These are phyloP conservation scores for Aphanomyces stellatus DNA, from an alignment of 352 stramenopile genomes.

Conservation along the genomic window DNA sequence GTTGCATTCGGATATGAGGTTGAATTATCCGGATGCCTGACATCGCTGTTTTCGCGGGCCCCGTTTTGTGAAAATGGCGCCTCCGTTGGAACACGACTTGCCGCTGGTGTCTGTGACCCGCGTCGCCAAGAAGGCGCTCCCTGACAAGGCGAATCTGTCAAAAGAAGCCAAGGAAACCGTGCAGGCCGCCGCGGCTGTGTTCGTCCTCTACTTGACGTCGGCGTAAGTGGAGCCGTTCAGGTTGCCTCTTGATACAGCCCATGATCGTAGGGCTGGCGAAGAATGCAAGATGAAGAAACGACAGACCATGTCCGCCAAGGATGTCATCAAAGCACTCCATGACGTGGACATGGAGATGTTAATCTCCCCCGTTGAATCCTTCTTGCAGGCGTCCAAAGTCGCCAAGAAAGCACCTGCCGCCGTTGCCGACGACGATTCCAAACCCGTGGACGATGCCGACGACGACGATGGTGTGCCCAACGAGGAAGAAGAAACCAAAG, in stretches of 20 bases:
- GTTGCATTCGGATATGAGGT: too few species aligned
- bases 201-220: conserved; percentile 65
- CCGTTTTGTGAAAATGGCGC: too few species aligned
- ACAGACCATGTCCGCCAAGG: conserved; percentile 63
- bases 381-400: conserved; percentile 28
- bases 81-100: conserved; percentile 52
- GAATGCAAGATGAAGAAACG: conserved; percentile 39
- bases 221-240: conserved; percentile 30
- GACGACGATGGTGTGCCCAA: conserved; percentile 27
- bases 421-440: neutral
- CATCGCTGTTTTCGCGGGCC: too few species aligned
- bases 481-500: conserved; percentile 17
- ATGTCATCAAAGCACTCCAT: conserved; percentile 56
- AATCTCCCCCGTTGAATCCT: conserved; percentile 53
- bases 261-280: neutral
- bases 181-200: conserved; percentile 67
- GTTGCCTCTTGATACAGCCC: neutral
- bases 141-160: conserved; percentile 53
- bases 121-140: conserved; percentile 56
- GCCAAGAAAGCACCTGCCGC: conserved; percentile 1
- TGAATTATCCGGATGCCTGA: too few species aligned
- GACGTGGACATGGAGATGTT: conserved; percentile 79
- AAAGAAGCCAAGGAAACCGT: conserved; percentile 57
- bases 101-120: conserved; percentile 47
- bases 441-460: conserved; percentile 18